A percentile compares a stretch with the other conserved stretches of the same genome.
These are phyloP conservation scores for Venturia asperata DNA, from an alignment of 2,329 filamentous ascomycete species.

Conservation along the genomic window DNA sequence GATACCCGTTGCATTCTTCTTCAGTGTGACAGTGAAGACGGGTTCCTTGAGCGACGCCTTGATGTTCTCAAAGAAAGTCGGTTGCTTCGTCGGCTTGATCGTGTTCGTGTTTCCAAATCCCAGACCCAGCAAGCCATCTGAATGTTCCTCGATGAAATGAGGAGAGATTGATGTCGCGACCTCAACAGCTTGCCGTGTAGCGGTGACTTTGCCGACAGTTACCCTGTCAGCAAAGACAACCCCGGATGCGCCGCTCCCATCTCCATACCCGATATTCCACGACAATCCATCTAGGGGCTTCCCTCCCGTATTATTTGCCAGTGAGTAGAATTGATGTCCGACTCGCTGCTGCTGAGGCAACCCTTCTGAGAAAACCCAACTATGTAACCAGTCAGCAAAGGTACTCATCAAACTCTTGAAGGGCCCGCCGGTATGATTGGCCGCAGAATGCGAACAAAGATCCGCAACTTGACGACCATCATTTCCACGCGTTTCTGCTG, in stretches of 20 bases:
- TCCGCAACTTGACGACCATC: background rate
- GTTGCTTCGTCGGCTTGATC: slow-evolving; percentile 43
- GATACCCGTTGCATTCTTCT: slow-evolving; percentile 44
- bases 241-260: slow-evolving; percentile 56
- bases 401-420: background rate
- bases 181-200: slow-evolving; percentile 57
- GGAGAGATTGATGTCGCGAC: slow-evolving; percentile 53
- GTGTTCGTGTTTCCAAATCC: slow-evolving; percentile 55
- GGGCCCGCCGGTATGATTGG: too few species aligned
- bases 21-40: slow-evolving; percentile 53
- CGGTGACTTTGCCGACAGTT: slow-evolving; percentile 52
- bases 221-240: slow-evolving; percentile 61
- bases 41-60: slow-evolving; percentile 44
- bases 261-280: slow-evolving; percentile 59
- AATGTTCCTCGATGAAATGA: slow-evolving; percentile 48
- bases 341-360: slow-evolving; percentile 9
- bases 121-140: slow-evolving; percentile 55
- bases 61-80: slow-evolving; percentile 55
- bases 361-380: slow-evolving; percentile 19
- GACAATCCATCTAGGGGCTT: slow-evolving; percentile 23
- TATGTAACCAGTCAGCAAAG: background rate
- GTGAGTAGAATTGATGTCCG: slow-evolving; percentile 11
- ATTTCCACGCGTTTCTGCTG: background rate
- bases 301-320: slow-evolving; percentile 4
- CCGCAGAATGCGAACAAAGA: background rate